A percentile compares a stretch with the other conserved stretches of the same genome.
Conservation (phyloP, 2,329 filamentous ascomycete species). For the Xenoacremonium recifei region DNA sequence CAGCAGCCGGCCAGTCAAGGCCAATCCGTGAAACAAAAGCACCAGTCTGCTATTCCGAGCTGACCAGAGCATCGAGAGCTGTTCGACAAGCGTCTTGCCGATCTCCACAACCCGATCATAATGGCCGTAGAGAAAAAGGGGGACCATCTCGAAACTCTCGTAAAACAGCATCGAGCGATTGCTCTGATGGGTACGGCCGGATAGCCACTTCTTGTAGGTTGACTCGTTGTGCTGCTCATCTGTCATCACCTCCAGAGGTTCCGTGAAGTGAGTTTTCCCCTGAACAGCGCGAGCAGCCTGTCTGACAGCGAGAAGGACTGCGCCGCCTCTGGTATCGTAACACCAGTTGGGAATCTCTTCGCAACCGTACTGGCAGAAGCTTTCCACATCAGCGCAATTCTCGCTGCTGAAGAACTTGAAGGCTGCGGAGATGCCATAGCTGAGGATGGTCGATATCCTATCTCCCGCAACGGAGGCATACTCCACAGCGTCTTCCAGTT, state of each 20-base stretch:
- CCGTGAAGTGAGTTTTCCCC: constrained; percentile 62
- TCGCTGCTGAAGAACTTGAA: constrained; percentile 70
- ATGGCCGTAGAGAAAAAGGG: constrained; percentile 62
- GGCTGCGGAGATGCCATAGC: constrained; percentile 65
- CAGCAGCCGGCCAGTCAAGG: constrained; percentile 52
- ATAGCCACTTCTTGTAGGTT: constrained; percentile 59
- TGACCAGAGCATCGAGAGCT: constrained; percentile 55
- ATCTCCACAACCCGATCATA: constrained; percentile 59
- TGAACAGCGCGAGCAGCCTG: constrained; percentile 70
- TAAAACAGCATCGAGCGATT: constrained; percentile 67
- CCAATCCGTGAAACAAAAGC: constrained; percentile 59
- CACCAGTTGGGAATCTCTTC: constrained; percentile 74
- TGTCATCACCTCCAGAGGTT: constrained; percentile 58
- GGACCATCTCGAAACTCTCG: constrained; percentile 63
- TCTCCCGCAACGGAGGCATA: constrained; percentile 67
- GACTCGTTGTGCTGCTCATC: constrained; percentile 64
- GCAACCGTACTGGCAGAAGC: constrained; percentile 68
- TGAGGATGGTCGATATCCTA: constrained; percentile 68
- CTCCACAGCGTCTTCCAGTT: constrained; percentile 66
- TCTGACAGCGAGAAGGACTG: constrained; percentile 62
- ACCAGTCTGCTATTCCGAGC: constrained; percentile 56
- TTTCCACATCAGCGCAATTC: constrained; percentile 67
- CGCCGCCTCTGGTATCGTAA: constrained; percentile 68
- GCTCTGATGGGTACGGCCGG: constrained; percentile 52
- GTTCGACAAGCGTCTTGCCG: constrained; percentile 48